A percentile compares a stretch with the other conserved stretches of the same genome.
Evolutionary conservation across 805 yeast species (phyloP).

Genomic region (Hanseniaspora taiwanica): DNA sequence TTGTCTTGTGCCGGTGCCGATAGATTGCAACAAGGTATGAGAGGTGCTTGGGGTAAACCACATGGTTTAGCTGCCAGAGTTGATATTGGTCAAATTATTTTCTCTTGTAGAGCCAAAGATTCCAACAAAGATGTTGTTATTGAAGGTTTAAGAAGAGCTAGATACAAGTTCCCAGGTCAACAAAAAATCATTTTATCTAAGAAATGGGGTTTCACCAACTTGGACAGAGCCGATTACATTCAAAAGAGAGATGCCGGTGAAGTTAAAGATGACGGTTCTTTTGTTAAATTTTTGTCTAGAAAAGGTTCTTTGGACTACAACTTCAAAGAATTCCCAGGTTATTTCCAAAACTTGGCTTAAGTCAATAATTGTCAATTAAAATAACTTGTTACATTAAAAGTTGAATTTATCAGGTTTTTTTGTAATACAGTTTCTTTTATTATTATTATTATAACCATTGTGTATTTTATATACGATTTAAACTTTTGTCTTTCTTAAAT

Average conservation of each 20-base stretch:
- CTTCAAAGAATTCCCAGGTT: slow-evolving; percentile 90
- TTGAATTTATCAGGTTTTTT: too few species aligned
- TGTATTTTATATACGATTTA: too few species aligned
- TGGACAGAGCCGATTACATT: slow-evolving; percentile 94
- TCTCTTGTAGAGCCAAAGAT: slow-evolving; percentile 98
- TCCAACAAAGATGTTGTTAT: slow-evolving; percentile 92
- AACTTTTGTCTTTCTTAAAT: too few species aligned
- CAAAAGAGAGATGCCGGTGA: slow-evolving; percentile 92
- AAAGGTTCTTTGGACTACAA: slow-evolving; percentile 90
- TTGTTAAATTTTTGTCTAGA: slow-evolving; percentile 93
- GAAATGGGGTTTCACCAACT: slow-evolving; percentile 99
- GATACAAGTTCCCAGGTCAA: slow-evolving; percentile 99
- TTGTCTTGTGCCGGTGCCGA: slow-evolving; percentile 99
- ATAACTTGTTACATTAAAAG: too few species aligned
- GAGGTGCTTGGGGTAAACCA: slow-evolving; percentile 99
- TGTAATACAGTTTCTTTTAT: too few species aligned
- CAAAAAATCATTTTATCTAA: slow-evolving; percentile 97
- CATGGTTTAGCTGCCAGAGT: slow-evolving; percentile 99
- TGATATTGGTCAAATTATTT: slow-evolving; percentile 93
- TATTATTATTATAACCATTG: too few species aligned
- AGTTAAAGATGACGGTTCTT: slow-evolving; percentile 99
- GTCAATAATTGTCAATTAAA: neutral
- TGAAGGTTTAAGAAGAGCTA: slow-evolving; percentile 99
- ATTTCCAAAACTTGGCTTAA: slow-evolving; percentile 32
- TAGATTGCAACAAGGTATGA: slow-evolving; percentile 99